phyloP scores from a whole-genome alignment of 2,329 filamentous ascomycete genomes.

The Monosporascus sp. region DNA sequence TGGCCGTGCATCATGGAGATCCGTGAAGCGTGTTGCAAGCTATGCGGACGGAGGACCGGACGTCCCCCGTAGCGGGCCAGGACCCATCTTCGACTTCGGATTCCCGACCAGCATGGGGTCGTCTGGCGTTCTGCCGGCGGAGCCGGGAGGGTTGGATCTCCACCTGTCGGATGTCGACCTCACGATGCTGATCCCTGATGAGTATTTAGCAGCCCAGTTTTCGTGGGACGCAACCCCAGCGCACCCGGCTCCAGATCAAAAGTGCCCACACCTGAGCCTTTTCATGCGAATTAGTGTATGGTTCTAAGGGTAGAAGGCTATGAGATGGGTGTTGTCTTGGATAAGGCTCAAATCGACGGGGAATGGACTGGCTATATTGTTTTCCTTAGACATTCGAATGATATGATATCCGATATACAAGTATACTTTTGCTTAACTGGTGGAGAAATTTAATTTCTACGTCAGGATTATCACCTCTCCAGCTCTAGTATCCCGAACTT shows the following conservation, averaged over 20 bases:
- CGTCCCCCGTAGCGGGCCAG: slow-evolving; percentile 6
- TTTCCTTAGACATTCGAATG: too few relatives aligned
- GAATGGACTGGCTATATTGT: too few relatives aligned
- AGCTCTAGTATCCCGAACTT: too few relatives aligned
- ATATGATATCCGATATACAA: too few relatives aligned
- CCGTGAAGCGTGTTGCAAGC: slow-evolving; percentile 25
- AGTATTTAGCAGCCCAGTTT: slow-evolving; percentile 1
- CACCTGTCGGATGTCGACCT: slow-evolving; percentile 5
- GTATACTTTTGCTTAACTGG: too few relatives aligned
- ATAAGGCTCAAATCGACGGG: too few relatives aligned
- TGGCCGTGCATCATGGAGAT: slow-evolving; percentile 42
- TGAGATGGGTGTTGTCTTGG: too few relatives aligned
- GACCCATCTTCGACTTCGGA: slow-evolving; percentile 18
- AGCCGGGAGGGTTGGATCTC: not conserved
- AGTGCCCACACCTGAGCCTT: not conserved
- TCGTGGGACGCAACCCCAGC: not conserved
- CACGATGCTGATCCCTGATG: slow-evolving; percentile 2
- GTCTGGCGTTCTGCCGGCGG: not conserved
- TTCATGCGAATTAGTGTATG: too few relatives aligned
- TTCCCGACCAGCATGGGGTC: slow-evolving; percentile 11
- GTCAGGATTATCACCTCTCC: too few relatives aligned
- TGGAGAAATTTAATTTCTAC: too few relatives aligned
- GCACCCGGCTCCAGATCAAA: not conserved
- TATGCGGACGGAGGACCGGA: slow-evolving; percentile 6
- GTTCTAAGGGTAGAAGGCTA: too few relatives aligned